Evolutionary conservation across 331 rosid genomes (phyloP).

Genomic region (Stylosanthes scabra): DNA sequence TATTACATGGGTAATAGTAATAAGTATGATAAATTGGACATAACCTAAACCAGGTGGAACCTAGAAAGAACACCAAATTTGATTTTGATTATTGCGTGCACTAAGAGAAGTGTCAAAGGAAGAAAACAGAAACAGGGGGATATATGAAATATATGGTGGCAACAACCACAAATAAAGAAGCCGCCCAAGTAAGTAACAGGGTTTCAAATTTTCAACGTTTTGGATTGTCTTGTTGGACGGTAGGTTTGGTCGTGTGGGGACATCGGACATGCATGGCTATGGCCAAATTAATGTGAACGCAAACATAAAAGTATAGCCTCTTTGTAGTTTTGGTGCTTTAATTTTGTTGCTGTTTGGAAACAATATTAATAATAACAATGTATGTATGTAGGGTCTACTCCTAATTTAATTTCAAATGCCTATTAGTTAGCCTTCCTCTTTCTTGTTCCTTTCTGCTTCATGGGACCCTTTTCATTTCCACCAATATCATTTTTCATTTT

Average conservation of each 20-base stretch:
- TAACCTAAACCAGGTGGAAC: not conserved
- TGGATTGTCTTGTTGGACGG: slow-evolving; percentile 42
- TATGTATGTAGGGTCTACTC: slow-evolving; percentile 46
- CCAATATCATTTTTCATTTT: slow-evolving; percentile 16
- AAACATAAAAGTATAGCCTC: slow-evolving; percentile 33
- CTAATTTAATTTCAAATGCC: slow-evolving; percentile 33
- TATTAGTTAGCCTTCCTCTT: slow-evolving; percentile 38
- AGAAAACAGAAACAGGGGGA: slow-evolving; percentile 20
- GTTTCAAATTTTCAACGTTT: slow-evolving; percentile 44
- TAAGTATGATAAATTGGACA: too few species aligned
- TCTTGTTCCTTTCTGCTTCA: slow-evolving; percentile 44
- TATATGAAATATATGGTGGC: not conserved
- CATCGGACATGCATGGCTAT: slow-evolving; percentile 24
- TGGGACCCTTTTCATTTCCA: slow-evolving; percentile 30
- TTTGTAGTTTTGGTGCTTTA: slow-evolving; percentile 13
- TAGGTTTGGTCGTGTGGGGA: slow-evolving; percentile 60
- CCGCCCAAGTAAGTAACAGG: slow-evolving; percentile 46
- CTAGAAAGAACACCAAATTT: not conserved
- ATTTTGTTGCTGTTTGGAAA: slow-evolving; percentile 29
- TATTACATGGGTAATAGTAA: not conserved
- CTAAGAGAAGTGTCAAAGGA: slow-evolving; percentile 25
- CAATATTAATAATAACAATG: not conserved
- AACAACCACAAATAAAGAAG: slow-evolving; percentile 43
- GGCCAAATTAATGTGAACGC: slow-evolving; percentile 24
- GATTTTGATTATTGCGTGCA: not conserved